Evolutionary conservation across 352 stramenopile species (phyloP).

Genomic region (Globisporangium nagaii): DNA sequence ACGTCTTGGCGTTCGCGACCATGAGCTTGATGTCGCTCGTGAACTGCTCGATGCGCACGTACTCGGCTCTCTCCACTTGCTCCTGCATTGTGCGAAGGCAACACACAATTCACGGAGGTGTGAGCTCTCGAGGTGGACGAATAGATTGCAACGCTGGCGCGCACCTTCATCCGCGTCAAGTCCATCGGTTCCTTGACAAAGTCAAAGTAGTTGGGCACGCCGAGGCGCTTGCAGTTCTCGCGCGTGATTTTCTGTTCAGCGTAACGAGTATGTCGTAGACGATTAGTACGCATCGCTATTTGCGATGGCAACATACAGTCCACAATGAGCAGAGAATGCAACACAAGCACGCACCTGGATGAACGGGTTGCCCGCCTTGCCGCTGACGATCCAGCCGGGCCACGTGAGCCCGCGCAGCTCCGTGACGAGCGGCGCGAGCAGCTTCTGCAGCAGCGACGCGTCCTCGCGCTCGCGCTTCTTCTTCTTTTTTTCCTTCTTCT

Average conservation of each 20-base stretch:
- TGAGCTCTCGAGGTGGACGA: background rate
- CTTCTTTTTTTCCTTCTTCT: constrained; percentile 85
- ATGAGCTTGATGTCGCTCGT: constrained; percentile 73
- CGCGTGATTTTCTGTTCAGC: constrained; percentile 64
- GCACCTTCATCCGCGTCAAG: constrained; percentile 69
- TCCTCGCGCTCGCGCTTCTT: constrained; percentile 78
- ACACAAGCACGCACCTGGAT: constrained; percentile 28
- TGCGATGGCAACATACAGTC: background rate
- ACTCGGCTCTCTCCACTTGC: constrained; percentile 71
- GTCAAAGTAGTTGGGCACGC: constrained; percentile 85
- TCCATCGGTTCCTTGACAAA: constrained; percentile 80
- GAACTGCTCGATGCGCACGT: constrained; percentile 75
- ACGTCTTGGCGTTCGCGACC: constrained; percentile 79
- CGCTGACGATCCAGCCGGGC: constrained; percentile 64
- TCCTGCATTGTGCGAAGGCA: constrained; percentile 17
- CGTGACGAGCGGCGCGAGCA: constrained; percentile 58
- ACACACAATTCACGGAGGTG: background rate
- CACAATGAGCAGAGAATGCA: background rate
- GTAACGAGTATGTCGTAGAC: no score
- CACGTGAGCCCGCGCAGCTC: constrained; percentile 70
- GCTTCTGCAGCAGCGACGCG: constrained; percentile 58
- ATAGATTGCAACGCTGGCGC: no score
- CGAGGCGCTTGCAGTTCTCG: constrained; percentile 80
- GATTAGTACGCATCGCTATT: no score
- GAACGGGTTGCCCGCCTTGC: constrained; percentile 76